These are phyloP conservation scores for Trametopsis cervina DNA, from an alignment of 768 basidiomycete genomes.

Conservation along the genomic window DNA sequence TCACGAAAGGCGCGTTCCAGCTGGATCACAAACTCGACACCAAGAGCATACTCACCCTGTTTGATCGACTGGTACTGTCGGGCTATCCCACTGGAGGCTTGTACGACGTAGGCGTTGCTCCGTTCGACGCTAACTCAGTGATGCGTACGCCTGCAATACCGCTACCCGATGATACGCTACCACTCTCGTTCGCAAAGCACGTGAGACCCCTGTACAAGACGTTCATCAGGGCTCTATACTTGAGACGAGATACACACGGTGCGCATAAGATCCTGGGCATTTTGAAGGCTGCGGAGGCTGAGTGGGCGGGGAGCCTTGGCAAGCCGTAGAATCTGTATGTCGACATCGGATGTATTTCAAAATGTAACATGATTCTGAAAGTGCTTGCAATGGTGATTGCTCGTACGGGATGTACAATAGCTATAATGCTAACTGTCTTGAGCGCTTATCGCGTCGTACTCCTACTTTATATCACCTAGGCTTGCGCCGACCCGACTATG, in stretches of 20 bases:
- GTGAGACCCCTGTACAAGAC: slow-evolving; percentile 65
- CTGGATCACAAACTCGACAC: slow-evolving; percentile 41
- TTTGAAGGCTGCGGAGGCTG: slow-evolving; percentile 29
- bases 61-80: slow-evolving; percentile 52
- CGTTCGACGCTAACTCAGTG: slow-evolving; percentile 35
- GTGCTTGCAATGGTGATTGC: too few species aligned
- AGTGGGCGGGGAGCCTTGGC: not conserved
- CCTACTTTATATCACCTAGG: too few species aligned
- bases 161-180: slow-evolving; percentile 32
- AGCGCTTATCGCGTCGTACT: too few species aligned
- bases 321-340: too few species aligned
- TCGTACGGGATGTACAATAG: too few species aligned
- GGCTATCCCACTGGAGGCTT: slow-evolving; percentile 43
- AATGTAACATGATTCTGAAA: too few species aligned
- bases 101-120: slow-evolving; percentile 18
- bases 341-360: too few species aligned
- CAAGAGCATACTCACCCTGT: slow-evolving; percentile 43
- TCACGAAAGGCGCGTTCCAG: slow-evolving; percentile 52
- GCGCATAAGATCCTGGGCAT: slow-evolving; percentile 50
- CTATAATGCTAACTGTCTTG: too few species aligned
- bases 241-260: slow-evolving; percentile 44
- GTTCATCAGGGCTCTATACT: slow-evolving; percentile 61
- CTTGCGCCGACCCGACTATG: too few species aligned
- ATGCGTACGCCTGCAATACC: not conserved
- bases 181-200: slow-evolving; percentile 50